phyloP scores from a whole-genome alignment of 257 asterid genomes.

The Ocimum tenuiflorum region DNA sequence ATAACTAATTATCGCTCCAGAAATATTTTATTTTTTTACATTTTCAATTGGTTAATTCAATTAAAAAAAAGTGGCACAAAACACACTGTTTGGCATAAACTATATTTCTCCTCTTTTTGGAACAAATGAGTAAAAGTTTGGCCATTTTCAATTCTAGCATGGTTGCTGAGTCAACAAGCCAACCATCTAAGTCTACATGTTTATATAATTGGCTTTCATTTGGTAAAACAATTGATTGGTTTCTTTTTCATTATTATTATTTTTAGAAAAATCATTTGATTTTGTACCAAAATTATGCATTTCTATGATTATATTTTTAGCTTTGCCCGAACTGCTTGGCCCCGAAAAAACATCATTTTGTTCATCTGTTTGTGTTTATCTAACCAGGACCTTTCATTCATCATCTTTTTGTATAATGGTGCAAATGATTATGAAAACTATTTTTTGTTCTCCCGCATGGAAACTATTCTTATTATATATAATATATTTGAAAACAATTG shows the following conservation, averaged over 20 bases:
- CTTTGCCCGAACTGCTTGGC: slow-evolving; percentile 10
- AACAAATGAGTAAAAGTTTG: slow-evolving; percentile 17
- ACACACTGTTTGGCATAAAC: slow-evolving; percentile 18
- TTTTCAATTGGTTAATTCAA: neutral
- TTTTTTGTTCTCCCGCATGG: no score
- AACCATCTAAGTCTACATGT: slow-evolving; percentile 22
- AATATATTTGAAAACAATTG: no score
- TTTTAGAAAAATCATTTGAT: no score
- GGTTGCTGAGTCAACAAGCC: slow-evolving; percentile 65
- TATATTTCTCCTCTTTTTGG: slow-evolving; percentile 11
- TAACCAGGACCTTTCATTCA: slow-evolving; percentile 19
- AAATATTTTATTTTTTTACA: no score
- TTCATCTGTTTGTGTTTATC: slow-evolving; percentile 31
- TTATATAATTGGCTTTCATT: slow-evolving; percentile 26
- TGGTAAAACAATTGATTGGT: slow-evolving; percentile 18
- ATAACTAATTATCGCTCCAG: no score
- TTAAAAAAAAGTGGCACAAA: slow-evolving; percentile 1
- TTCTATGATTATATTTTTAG: neutral
- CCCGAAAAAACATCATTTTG: slow-evolving; percentile 25
- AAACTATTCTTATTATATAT: no score
- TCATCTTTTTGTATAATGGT: slow-evolving; percentile 26
- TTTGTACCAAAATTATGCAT: slow-evolving; percentile 12
- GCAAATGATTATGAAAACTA: no score
- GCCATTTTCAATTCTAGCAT: slow-evolving; percentile 11
- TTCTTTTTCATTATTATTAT: no score